A percentile compares a stretch with the other conserved stretches of the same genome.
These are phyloP conservation scores for Acanthamoeba castellanii DNA, from an alignment of 208 protist species.

Conservation along the genomic window DNA sequence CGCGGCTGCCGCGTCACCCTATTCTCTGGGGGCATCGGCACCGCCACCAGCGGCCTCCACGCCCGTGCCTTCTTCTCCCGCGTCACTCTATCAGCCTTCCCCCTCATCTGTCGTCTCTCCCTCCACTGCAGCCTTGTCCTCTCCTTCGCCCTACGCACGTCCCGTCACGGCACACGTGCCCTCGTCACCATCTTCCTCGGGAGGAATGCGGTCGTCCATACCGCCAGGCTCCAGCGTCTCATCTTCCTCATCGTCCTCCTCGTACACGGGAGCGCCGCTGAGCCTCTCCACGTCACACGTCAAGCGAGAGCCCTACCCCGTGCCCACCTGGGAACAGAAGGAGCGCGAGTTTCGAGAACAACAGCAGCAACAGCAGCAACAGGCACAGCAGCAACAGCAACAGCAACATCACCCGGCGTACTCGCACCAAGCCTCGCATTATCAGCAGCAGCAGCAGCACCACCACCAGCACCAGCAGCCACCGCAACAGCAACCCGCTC, in stretches of 20 bases:
- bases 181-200: neutral
- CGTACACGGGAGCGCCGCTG: neutral
- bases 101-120: neutral
- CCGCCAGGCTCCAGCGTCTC: neutral
- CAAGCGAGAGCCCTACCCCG: neutral
- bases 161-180: neutral
- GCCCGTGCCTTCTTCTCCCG: neutral
- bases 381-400: neutral
- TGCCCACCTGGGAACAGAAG: conserved; percentile 51
- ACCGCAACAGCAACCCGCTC: neutral
- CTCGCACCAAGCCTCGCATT: neutral
- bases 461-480: neutral
- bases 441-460: neutral
- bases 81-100: neutral
- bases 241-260: neutral
- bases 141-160: neutral
- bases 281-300: neutral
- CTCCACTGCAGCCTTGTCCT: neutral
- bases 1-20: neutral
- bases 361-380: neutral
- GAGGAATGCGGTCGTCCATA: neutral
- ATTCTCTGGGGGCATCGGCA: neutral
- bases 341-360: conserved; percentile 44
- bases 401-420: neutral
- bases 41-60: neutral